Evolutionary conservation across 768 basidiomycete genomes (phyloP), one percentile per base, ranked within the genome.

Genomic region (Kwoniella newhampshirensis): DNA sequence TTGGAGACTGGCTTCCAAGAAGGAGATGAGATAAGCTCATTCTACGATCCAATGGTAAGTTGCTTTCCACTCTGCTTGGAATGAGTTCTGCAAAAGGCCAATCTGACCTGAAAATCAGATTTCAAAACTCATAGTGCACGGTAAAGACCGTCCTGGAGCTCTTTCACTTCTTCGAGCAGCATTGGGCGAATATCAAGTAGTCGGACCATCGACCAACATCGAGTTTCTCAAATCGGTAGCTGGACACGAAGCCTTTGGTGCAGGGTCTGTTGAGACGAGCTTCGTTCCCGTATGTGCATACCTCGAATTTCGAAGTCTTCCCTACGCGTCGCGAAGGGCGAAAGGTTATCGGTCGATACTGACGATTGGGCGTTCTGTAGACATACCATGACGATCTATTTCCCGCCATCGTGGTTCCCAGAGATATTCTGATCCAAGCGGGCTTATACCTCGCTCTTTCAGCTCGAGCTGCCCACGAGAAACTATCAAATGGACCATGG

Each of bases 191-290:
- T 97, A 94, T 72, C 84, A 86, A 67, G 88, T 96, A 46, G 90
- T 91, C 0, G 92, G 92, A 17, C 86, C 93, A 12, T 84, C 88
- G 11, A 94, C 92, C 4, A 97, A 97, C 68, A 81, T 97, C 26
- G 89, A 92, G 70, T 97, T 96, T 74, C 78, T 97, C 59, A 80
- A 86, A 46, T 81, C 80, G 0, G 81, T 97, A 47, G 87, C 91
- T 0, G 86, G 85, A 0, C 87, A 94, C 70, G 64, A 81, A 37
- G 82, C 87, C 1, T 97, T 97, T 71, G 81, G 88, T 15, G 77
- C 81, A 27, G 88, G 81, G 21, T 85, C 92, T 57, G 83, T 97
- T 11, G 92, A 96, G 70, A 94, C 92, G 2, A 90, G 90, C 2
- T 97, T 97, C 72, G 93, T 97, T 66, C 82, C 83, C 26, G 90